Conservation (phyloP, 116 monocot genomes). For the Papilionanthe hybrid region DNA sequence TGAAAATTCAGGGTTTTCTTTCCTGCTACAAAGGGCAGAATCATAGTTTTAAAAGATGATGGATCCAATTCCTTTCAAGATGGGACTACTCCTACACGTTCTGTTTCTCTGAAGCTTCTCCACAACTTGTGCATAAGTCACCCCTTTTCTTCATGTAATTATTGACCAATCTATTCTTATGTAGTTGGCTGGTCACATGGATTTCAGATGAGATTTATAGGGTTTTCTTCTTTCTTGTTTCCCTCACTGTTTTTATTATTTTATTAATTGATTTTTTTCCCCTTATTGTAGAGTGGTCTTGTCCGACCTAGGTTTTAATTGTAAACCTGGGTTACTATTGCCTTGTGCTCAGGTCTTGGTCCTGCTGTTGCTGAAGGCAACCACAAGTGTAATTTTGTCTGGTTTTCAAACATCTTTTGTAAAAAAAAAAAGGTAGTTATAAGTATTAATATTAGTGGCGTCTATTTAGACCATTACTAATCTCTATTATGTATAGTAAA, state of each 20-base stretch:
- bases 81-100: background rate
- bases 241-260: slow-evolving; percentile 2
- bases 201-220: slow-evolving; percentile 1
- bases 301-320: slow-evolving; percentile 6
- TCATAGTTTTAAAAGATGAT: background rate
- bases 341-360: background rate
- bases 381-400: background rate
- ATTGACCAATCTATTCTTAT: slow-evolving; percentile 9
- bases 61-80: background rate
- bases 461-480: background rate
- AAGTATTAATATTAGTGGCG: background rate
- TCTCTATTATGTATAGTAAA: background rate
- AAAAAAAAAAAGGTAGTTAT: background rate
- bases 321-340: slow-evolving; percentile 4
- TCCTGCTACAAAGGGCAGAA: slow-evolving; percentile 54
- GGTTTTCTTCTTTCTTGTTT: background rate
- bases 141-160: slow-evolving; percentile 11
- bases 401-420: slow-evolving; percentile 5
- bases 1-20: slow-evolving; percentile 62
- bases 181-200: background rate
- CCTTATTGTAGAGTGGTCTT: background rate
- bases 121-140: slow-evolving; percentile 30
- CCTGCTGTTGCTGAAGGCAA: background rate
- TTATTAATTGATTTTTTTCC: slow-evolving; percentile 5
- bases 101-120: background rate